These are phyloP conservation scores for Kodamaea kakaduensis DNA, from an alignment of 805 yeast genomes.

Conservation along the genomic window DNA sequence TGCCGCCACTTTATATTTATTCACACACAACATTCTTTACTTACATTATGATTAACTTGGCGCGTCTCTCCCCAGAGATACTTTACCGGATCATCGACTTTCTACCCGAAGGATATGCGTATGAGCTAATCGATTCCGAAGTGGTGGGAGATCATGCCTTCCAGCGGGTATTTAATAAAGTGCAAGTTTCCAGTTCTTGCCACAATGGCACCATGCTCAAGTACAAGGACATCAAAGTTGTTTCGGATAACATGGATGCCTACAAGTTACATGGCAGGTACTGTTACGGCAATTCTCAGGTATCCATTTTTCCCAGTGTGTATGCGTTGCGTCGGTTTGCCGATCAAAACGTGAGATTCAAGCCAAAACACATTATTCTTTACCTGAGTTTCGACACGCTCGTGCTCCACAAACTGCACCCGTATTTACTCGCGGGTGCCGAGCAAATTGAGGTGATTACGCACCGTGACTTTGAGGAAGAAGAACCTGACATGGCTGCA, in stretches of 20 bases:
- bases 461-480: not conserved
- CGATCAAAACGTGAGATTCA: not conserved
- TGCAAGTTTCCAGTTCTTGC: not conserved
- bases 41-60: too few species aligned
- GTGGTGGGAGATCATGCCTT: not conserved
- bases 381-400: not conserved
- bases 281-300: too few species aligned
- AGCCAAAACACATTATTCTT: not conserved
- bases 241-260: too few species aligned
- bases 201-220: not conserved
- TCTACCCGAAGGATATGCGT: not conserved
- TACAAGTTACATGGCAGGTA: too few species aligned
- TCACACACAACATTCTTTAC: too few species aligned
- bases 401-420: not conserved
- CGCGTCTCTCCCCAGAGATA: not conserved
- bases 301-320: not conserved
- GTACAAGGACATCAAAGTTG: not conserved
- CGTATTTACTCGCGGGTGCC: slow-evolving; percentile 1
- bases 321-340: slow-evolving; percentile 1
- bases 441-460: not conserved
- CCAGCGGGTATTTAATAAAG: not conserved
- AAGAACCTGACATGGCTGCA: not conserved
- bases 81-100: not conserved
- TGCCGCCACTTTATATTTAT: too few species aligned
- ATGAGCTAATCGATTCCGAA: not conserved